Conservation (phyloP, 345 rosid species). For the Ailanthus altissimus region DNA sequence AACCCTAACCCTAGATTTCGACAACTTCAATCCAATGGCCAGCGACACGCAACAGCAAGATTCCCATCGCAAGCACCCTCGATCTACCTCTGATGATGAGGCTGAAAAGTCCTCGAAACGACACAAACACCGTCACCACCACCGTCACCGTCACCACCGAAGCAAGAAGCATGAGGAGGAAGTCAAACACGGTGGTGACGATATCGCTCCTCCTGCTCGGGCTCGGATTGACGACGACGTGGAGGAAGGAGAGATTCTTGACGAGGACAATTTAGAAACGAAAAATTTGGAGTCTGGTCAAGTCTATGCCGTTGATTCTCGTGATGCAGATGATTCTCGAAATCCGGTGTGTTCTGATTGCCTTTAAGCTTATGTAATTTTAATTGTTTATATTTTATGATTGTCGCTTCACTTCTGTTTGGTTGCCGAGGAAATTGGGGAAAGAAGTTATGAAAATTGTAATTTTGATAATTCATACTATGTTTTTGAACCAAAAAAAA, state of each 20-base stretch:
- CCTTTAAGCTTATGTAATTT: conserved; percentile 16
- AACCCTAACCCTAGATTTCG: conserved; percentile 45
- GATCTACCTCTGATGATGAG: conserved; percentile 52
- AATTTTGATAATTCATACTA: background rate
- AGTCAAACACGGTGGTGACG: conserved; percentile 31
- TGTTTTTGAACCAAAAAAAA: background rate
- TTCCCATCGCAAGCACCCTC: conserved; percentile 72
- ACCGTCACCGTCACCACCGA: conserved; percentile 61
- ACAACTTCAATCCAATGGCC: conserved; percentile 40
- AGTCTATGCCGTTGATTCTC: conserved; percentile 37
- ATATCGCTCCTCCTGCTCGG: conserved; percentile 28
- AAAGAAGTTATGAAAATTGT: background rate
- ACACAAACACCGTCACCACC: conserved; percentile 79
- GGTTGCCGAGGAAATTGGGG: conserved; percentile 33
- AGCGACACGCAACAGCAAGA: conserved; percentile 47
- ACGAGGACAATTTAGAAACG: conserved; percentile 43
- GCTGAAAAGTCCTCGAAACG: conserved; percentile 67
- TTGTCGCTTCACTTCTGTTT: conserved; percentile 25
- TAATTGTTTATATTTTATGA: background rate
- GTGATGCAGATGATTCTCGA: conserved; percentile 26
- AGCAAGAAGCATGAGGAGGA: conserved; percentile 64
- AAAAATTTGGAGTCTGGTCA: conserved; percentile 30
- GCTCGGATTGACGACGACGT: conserved; percentile 60
- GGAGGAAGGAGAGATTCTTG: conserved; percentile 98
- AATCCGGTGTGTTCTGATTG: conserved; percentile 72